Evolutionary conservation across 768 basidiomycete genomes (phyloP), one percentile per base, ranked within the genome.

Genomic region (Phylloporus rhodoxanthus): DNA sequence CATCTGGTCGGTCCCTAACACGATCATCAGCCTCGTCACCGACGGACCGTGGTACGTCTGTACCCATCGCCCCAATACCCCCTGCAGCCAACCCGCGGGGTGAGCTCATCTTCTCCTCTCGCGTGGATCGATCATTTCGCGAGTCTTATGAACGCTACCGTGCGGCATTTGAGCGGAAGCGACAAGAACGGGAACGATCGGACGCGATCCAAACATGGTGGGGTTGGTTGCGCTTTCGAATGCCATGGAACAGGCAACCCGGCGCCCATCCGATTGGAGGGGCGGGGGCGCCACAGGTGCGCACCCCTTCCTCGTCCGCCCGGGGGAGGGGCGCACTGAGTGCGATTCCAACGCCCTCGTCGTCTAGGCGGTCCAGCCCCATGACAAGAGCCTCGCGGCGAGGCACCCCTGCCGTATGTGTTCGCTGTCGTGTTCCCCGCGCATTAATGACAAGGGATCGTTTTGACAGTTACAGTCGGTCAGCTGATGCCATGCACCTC

Each of bases 131-230:
- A 45, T 61, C 67, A 17, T 98, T 98, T 67, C 75, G 88, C 20
- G 96, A 98, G 48, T 78, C 85, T 0, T 99, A 99, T 69, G 94
- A 97, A 66, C 80, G 91, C 14, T 92, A 97, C 68, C 80, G 95
- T 19, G 73, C 82, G 8, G 84, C 83, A 26, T 98, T 96, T 67
- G 95, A 97, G 70, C 72, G 84, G 44, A 74, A 78, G 55, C 70
- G 91, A 21, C 83, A 82, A 53, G 86, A 86, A 59, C 76, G 77
- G 47, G 78, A 79, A 55, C 73, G 76, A 23, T 57, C 56, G n/a
- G 68, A 58, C 21, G 60, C 59, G 45, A 54, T 53, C 55, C 58
- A 62, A 37, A 64, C 66, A 7, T 68, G 66, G 66, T 41, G 39
- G 34, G 67, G 68, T 33, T 66, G 63, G 61, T 36, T 69, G 40